Conservation (phyloP, 495 filamentous ascomycete genomes). For the Cenococcum geophilum region DNA sequence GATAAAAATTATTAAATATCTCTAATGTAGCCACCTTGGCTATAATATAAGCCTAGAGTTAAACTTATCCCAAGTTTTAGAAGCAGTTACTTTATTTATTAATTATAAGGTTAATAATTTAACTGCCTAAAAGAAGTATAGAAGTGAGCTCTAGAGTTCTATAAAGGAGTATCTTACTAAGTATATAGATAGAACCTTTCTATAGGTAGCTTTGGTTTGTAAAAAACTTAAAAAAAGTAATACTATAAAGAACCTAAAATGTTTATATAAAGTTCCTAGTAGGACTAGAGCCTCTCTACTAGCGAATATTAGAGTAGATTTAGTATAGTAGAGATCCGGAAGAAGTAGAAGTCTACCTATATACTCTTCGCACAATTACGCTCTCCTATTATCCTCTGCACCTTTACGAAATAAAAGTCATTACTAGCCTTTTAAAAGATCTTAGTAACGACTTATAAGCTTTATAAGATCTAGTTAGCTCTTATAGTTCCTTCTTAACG, state of each 20-base stretch:
- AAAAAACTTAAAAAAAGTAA: neutral
- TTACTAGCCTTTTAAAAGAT: neutral
- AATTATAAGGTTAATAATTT: slow-evolving; percentile 8
- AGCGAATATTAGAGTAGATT: slow-evolving; percentile 8
- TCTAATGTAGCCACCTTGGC: slow-evolving; percentile 21
- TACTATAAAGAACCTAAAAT: neutral
- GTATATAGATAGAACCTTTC: slow-evolving; percentile 4
- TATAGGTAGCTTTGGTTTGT: neutral
- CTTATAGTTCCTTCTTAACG: slow-evolving; percentile 1
- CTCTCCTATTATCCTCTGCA: slow-evolving; percentile 4
- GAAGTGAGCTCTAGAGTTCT: neutral
- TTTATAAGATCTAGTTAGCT: neutral
- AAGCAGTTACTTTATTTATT: slow-evolving; percentile 32
- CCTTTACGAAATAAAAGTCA: neutral
- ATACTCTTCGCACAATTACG: neutral
- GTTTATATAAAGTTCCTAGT: neutral
- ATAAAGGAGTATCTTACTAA: neutral
- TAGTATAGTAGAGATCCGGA: neutral
- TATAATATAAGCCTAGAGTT: slow-evolving; percentile 33
- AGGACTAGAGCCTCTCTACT: neutral
- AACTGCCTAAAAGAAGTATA: neutral
- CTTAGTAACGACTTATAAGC: neutral
- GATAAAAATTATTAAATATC: slow-evolving; percentile 31
- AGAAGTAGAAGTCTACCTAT: slow-evolving; percentile 2
- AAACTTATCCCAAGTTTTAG: slow-evolving; percentile 23